Evolutionary conservation across 345 rosid genomes (phyloP).

Genomic region (rapeseed (Brassica napus)): Da-Ae NC_063436.1:2530501-2531000

Average conservation of each 20-base stretch:
- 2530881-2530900: constrained; percentile 29
- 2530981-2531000: background rate
- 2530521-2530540: constrained; percentile 47
- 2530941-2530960: constrained; percentile 22
- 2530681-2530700: constrained; percentile 20
- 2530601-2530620: background rate
- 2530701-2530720: constrained; percentile 14
- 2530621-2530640: constrained; percentile 25
- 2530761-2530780: constrained; percentile 1
- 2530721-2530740: constrained; percentile 28
- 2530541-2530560: constrained; percentile 37
- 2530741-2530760: constrained; percentile 40
- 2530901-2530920: constrained; percentile 43
- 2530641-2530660: constrained; percentile 23
- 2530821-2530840: constrained; percentile 38
- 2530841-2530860: constrained; percentile 31
- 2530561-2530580: constrained; percentile 18
- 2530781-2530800: constrained; percentile 28
- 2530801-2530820: constrained; percentile 37
- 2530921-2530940: constrained; percentile 28
- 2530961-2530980: constrained; percentile 26
- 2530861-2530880: constrained; percentile 33
- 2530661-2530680: constrained; percentile 23
- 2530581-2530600: constrained; percentile 33
- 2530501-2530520: constrained; percentile 55